Evolutionary conservation across 2,329 filamentous ascomycete species (phyloP), one percentile per base, ranked within the genome.

Genomic region (Ophiostoma sp.): DNA sequence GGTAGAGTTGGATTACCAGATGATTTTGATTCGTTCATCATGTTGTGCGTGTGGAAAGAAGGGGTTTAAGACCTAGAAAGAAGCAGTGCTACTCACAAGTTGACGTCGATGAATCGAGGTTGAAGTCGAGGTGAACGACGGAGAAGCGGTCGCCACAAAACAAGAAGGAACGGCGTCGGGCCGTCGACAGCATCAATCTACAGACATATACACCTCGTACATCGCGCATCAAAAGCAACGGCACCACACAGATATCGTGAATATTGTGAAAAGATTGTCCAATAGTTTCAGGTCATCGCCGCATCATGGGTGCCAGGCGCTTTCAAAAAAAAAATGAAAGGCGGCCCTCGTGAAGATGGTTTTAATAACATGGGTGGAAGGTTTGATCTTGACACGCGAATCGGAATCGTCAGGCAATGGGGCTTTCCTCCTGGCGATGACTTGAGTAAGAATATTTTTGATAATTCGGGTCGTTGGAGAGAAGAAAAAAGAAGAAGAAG

Each of bases 261-360:
- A 5, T n/a, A 19, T 52, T 19, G 45, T 52, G 45, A 72, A 36
- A 59, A 66, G 36, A 55, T 85, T 89, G 87, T 89, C 84, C 84
- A 81, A 76, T 88, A 89, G 87, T 85, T 84, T 89, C 86, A 89
- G 88, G 88, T 90, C 87, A 90, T 90, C 88, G 88, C 78, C 88
- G 87, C 85, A 88, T 90, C 88, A 89, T 90, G 88, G 87, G 79
- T 84, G 87, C 87, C 87, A 82, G 57, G 63, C 74, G 48, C 87
- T 69, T 45, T 19, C 36, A 5, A 52, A 31, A 59, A 59, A 80
- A 86, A 80, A 73, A 70, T 36, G n/a, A 79, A 81, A 86, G 87
- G 87, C 73, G 88, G 87, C 88, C 87, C 88, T 90, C 88, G 86
- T 89, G 87, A 89, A 85, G 83, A 90, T 89, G 88, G 88, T 90